Conservation (phyloP, 768 basidiomycete genomes). For the Hemileccinum rubropunctum region DNA sequence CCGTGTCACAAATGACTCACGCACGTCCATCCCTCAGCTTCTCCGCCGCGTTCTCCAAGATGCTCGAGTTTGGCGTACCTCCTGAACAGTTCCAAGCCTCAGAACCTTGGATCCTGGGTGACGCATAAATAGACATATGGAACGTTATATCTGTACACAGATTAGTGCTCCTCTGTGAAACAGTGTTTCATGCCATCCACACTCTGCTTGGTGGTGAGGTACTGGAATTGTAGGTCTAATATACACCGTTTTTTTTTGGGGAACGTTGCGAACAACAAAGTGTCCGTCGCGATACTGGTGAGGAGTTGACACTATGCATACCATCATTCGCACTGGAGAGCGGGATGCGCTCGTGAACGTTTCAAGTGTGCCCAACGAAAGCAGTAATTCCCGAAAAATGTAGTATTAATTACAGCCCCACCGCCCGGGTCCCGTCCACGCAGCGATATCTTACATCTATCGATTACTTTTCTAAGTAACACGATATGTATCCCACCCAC, state of each 20-base stretch:
- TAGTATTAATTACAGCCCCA: no score
- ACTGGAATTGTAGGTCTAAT: background rate
- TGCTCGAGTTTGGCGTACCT: slow-evolving; percentile 95
- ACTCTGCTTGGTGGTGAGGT: background rate
- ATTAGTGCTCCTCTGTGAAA: background rate
- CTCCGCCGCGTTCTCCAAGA: slow-evolving; percentile 67
- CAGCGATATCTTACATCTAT: no score
- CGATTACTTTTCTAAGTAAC: no score
- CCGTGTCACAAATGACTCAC: background rate
- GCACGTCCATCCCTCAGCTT: slow-evolving; percentile 54
- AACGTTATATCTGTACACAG: background rate
- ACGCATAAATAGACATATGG: slow-evolving; percentile 30
- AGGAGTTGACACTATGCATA: no score
- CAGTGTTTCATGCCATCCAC: background rate
- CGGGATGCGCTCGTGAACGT: no score
- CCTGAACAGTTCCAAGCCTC: slow-evolving; percentile 65
- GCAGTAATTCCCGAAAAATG: no score
- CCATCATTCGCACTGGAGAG: no score
- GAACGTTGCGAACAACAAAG: no score
- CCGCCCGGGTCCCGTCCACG: no score
- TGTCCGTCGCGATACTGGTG: no score
- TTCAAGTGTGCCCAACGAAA: no score
- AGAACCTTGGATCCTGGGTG: slow-evolving; percentile 71
- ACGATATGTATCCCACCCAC: no score
- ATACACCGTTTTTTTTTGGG: background rate